phyloP scores from a whole-genome alignment of 352 stramenopile species.

The Blastocystis sp. region DNA sequence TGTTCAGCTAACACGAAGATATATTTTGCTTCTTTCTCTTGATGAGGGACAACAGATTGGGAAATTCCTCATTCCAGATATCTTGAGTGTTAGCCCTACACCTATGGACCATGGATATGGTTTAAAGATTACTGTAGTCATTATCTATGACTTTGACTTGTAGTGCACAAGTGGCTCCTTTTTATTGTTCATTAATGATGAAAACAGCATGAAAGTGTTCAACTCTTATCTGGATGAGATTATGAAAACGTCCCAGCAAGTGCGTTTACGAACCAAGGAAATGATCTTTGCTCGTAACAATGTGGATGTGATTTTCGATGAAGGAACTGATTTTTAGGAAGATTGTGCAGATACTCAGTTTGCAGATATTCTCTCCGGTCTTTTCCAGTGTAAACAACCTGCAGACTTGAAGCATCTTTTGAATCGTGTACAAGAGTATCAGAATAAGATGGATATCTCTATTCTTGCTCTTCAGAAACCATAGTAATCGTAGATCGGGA shows the following conservation, averaged over 20 bases:
- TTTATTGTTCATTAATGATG: neutral
- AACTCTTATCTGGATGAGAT: conserved; percentile 27
- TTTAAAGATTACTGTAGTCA: neutral
- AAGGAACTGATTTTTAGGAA: neutral
- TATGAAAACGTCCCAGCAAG: conserved; percentile 32
- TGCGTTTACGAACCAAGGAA: conserved; percentile 3
- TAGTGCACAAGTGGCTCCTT: neutral
- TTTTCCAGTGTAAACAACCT: conserved; percentile 11
- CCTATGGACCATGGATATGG: neutral
- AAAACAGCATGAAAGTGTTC: conserved; percentile 31
- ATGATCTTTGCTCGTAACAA: conserved; percentile 52
- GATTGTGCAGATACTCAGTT: conserved; percentile 35
- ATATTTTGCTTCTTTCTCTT: neutral
- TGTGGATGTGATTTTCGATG: neutral
- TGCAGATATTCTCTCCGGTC: conserved; percentile 8
- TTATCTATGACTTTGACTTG: neutral
- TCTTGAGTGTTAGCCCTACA: neutral
- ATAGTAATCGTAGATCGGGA: neutral
- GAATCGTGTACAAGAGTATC: neutral
- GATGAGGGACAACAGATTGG: neutral
- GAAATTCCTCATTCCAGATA: conserved; percentile 41
- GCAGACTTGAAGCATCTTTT: conserved; percentile 43
- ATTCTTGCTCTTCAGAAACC: conserved; percentile 48
- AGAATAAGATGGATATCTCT: conserved; percentile 26
- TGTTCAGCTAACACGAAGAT: conserved; percentile 11